These are phyloP conservation scores for Xylaria multiplex DNA, from an alignment of 2,329 filamentous ascomycete genomes.

Conservation along the genomic window DNA sequence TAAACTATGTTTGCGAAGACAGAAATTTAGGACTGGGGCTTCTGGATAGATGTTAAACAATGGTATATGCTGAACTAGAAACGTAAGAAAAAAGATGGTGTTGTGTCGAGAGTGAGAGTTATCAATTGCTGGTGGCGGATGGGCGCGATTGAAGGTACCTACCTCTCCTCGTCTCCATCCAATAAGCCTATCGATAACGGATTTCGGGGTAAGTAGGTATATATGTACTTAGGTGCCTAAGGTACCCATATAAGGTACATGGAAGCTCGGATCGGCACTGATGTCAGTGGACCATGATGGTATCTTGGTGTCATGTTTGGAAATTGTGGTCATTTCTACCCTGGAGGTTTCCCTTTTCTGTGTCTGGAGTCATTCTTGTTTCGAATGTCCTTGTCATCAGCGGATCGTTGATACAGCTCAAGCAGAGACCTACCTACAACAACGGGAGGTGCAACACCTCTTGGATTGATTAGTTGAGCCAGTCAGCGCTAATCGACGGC, in stretches of 20 bases:
- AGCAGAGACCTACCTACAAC: background rate
- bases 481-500: background rate
- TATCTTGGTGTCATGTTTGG: conserved; percentile 9
- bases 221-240: too few species aligned
- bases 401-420: background rate
- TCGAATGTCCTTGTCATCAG: background rate
- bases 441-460: background rate
- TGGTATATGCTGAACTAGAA: background rate
- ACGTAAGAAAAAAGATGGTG: background rate
- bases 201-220: too few species aligned
- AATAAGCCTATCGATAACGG: too few species aligned
- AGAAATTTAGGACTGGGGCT: background rate
- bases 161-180: too few species aligned
- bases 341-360: background rate
- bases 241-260: background rate
- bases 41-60: too few species aligned
- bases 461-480: background rate
- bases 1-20: background rate
- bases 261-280: conserved; percentile 10
- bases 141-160: too few species aligned
- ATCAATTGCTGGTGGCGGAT: background rate
- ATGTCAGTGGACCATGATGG: conserved; percentile 25
- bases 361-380: background rate
- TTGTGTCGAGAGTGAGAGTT: background rate
- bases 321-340: background rate